Conservation (phyloP, 768 basidiomycete genomes). For the Tephrocybe rancida region DNA sequence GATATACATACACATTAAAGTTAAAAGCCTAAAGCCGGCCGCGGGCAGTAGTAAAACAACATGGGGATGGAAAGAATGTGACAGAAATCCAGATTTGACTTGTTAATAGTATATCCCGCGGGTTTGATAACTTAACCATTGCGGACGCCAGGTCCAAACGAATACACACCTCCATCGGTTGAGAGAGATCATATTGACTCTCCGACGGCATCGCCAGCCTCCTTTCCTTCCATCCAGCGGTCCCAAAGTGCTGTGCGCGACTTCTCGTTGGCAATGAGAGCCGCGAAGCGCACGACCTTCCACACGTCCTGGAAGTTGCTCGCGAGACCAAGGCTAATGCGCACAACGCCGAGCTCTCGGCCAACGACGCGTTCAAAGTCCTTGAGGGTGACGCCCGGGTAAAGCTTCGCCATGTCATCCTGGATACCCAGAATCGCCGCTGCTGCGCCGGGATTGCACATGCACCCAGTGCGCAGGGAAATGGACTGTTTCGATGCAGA, state of each 20-base stretch:
- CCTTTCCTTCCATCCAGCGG: constrained; percentile 29
- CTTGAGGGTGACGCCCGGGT: constrained; percentile 57
- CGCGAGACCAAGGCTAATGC: constrained; percentile 78
- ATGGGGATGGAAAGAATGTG: not conserved
- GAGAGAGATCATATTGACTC: constrained; percentile 23
- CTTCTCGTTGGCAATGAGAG: constrained; percentile 43
- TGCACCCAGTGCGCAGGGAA: constrained; percentile 82
- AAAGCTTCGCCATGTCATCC: constrained; percentile 63
- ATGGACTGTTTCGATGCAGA: constrained; percentile 65
- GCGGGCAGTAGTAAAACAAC: constrained; percentile 4
- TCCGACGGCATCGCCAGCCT: constrained; percentile 6
- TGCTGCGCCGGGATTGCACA: constrained; percentile 88
- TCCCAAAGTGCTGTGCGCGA: constrained; percentile 43
- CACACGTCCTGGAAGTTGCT: constrained; percentile 79
- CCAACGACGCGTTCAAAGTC: constrained; percentile 66
- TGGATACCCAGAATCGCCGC: constrained; percentile 70
- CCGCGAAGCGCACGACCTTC: constrained; percentile 53
- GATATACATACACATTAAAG: constrained; percentile 12
- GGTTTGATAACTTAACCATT: constrained; percentile 12
- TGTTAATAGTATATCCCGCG: not conserved
- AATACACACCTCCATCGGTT: not conserved
- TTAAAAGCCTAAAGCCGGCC: constrained; percentile 8
- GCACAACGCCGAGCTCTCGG: constrained; percentile 71
- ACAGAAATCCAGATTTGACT: not conserved
- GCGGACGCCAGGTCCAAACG: not conserved